Base-by-base conservation (phyloP, 2,329 filamentous ascomycete species). In the Cercospora brassicicola region DNA sequence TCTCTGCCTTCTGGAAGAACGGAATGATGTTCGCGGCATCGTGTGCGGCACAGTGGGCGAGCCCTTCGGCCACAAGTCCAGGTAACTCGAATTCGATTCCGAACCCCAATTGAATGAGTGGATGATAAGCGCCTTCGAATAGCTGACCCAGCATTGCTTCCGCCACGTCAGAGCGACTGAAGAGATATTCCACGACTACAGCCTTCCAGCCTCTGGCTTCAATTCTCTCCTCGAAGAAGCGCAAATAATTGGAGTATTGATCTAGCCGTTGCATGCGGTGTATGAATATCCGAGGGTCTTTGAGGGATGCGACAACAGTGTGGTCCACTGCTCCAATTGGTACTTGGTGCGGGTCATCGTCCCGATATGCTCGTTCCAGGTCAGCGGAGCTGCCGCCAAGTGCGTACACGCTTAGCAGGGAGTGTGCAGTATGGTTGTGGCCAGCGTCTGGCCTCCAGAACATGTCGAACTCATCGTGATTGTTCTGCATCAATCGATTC, bases 81-180 rank as follows among this genome's bases (percentile, higher is more conserved):
- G 91, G 91, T 76, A 95, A 91, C 11, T 85, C 78, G 82, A 92
- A 96, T 76, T 96, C 92, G 45, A 96, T 77, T 6, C 90, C 93
- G 76, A 92, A 96, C 57, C 92, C 90, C 28, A 95, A 84, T 76
- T 96, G 92, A 70, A 96, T 93, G 8, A 94, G 80, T 2, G 92
- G 91, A 74, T 96, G 92, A 3, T 93, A 72, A 69, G 93, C 85
- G 0, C 90, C 89, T 20, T 84, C 85, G 74, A 87, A 92, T 73
- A 94, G 80, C 26, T 92, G 84, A 2, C 83, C 82, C 3, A 93
- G 80, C 82, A 96, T 81, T 69, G 89, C 87, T 39, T 92, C 86
- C 5, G 89, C 88, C 39, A 84, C 80, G 53, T 88, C 84, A 61
- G 89, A 86, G 2, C 85, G 86, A 3, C 85, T 82, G 76, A 96